Base-by-base conservation (phyloP, 345 rosid species). In the Acer negundo region DNA sequence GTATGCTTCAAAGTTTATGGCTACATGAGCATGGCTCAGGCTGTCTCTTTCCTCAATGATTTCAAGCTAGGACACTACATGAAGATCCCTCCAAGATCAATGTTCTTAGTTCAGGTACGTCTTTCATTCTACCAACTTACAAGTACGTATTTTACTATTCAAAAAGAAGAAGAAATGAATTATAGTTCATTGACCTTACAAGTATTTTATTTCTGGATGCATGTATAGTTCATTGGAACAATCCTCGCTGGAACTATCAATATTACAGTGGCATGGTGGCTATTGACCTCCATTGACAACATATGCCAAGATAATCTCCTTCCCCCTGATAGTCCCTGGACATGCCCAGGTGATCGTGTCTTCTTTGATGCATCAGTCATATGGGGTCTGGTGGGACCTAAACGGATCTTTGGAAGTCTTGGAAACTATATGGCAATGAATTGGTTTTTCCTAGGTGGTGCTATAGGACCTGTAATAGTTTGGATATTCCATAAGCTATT, bases 11-110 rank as follows among this genome's bases (percentile, higher is more conserved):
- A 95, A 78, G 83, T 86, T 40, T 90, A 90, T 71, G 98, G 98
- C 31, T 93, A 93, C 75, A 91, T 88, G 81, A 95, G 98, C 85
- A 90, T 90, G 97, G 87, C 88, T 71, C 97, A 95, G 72, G 97
- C 98, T 44, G 89, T 95, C 38, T 95, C 98, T 47, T 95, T 95
- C 87, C 90, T 93, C 74, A 89, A 24, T 67, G 97, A 95, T 88
- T 94, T 94, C 90, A 94, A 94, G 87, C 89, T 91, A 40, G 98
- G 98, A 67, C 97, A 94, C 77, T 94, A 93, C 85, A 94, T 94
- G 98, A 94, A 93, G 89, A 94, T 94, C 46, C 98, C 98, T 69
- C 97, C 97, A 73, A 85, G 95, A 78, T 93, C 94, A n/a, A 93
- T 95, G 98, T 95, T 93, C 91, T 85, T 95, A 84, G 98, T 95